These are phyloP conservation scores for Globisporangium acanthophoron DNA, from an alignment of 352 stramenopile species.

Conservation along the genomic window DNA sequence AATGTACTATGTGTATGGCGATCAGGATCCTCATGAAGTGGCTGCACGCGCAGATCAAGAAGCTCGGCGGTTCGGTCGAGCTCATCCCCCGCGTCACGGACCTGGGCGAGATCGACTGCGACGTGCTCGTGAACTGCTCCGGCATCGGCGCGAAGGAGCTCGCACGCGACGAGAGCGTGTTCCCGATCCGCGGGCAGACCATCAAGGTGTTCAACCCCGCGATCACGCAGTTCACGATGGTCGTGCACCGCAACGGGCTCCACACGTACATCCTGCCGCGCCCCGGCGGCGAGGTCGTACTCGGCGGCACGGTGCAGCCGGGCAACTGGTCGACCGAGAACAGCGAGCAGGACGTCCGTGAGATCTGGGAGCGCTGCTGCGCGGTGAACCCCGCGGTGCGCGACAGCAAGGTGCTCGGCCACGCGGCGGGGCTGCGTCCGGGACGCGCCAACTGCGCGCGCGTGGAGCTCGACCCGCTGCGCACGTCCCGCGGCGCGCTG, in stretches of 20 bases:
- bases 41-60: slow-evolving; percentile 34
- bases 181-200: slow-evolving; percentile 55
- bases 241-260: slow-evolving; percentile 30
- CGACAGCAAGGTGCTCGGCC: slow-evolving; percentile 31
- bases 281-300: slow-evolving; percentile 47
- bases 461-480: slow-evolving; percentile 34
- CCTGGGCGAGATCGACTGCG: slow-evolving; percentile 33
- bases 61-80: slow-evolving; percentile 48
- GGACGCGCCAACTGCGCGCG: slow-evolving; percentile 32
- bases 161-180: slow-evolving; percentile 32
- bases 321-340: slow-evolving; percentile 45
- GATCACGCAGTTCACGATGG: slow-evolving; percentile 45
- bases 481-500: slow-evolving; percentile 25
- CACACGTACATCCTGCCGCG: slow-evolving; percentile 73
- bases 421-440: slow-evolving; percentile 42
- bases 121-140: slow-evolving; percentile 63
- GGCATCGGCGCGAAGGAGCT: slow-evolving; percentile 41
- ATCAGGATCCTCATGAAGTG: slow-evolving; percentile 49
- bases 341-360: slow-evolving; percentile 33
- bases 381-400: slow-evolving; percentile 33
- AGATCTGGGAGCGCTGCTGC: slow-evolving; percentile 47
- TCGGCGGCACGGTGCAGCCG: slow-evolving; percentile 59
- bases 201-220: slow-evolving; percentile 52
- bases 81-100: slow-evolving; percentile 20
- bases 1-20: not conserved